A percentile compares a stretch with the other conserved stretches of the same genome.
Conservation (phyloP, 257 asterid species). For the Voacanga thouarsii region DNA sequence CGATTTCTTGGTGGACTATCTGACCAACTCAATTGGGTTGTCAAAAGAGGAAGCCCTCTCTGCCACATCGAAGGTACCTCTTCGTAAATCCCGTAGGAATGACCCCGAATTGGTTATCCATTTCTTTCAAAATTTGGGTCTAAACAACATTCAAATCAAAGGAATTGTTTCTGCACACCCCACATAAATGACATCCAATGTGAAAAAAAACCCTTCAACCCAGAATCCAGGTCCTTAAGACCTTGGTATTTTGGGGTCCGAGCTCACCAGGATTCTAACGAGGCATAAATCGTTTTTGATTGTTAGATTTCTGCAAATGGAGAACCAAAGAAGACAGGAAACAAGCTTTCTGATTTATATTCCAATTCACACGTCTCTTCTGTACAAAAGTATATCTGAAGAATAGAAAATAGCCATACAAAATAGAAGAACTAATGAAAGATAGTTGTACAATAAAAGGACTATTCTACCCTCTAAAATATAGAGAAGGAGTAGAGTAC, state of each 20-base stretch:
- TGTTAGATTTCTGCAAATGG: no score
- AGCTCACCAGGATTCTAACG: neutral
- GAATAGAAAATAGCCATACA: no score
- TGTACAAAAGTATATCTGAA: no score
- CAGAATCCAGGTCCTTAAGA: constrained; percentile 8
- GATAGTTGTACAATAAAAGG: no score
- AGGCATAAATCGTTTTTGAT: neutral
- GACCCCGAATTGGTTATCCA: constrained; percentile 14
- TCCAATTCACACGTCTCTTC: no score
- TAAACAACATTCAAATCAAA: constrained; percentile 11
- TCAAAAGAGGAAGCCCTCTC: constrained; percentile 14
- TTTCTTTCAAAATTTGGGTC: constrained; percentile 14
- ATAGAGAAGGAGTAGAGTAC: no score
- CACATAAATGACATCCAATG: neutral
- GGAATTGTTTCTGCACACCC: constrained; percentile 5
- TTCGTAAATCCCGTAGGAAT: neutral
- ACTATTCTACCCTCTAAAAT: no score
- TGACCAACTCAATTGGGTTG: constrained; percentile 19
- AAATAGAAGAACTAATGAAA: no score
- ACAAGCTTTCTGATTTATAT: no score
- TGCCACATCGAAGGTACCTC: constrained; percentile 10
- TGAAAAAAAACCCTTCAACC: constrained; percentile 18
- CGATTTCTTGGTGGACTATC: constrained; percentile 8
- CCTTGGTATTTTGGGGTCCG: constrained; percentile 4
- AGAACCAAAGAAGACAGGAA: no score